Base-by-base conservation (phyloP, 2,329 filamentous ascomycete species). In the Colletotrichum tabaci region DNA sequence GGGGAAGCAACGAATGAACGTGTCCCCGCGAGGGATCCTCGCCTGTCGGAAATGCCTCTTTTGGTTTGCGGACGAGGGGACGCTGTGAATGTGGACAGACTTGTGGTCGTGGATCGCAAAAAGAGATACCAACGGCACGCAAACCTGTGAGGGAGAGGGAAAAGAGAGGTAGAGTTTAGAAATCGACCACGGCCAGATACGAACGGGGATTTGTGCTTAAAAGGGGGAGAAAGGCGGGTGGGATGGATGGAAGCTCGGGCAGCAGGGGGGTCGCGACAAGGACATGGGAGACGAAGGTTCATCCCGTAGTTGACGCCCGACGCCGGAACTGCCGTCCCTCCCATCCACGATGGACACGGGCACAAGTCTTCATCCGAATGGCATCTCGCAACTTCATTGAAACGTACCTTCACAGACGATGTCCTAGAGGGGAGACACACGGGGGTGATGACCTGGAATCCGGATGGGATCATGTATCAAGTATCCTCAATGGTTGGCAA, bases 1-100 rank as follows among this genome's bases (percentile, higher is more conserved):
- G 84, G 85, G 85, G 88, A 86, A 90, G 86, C 84, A 87, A 88
- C 88, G 88, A 90, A 87, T 83, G 87, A 90, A 90, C 87, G 88
- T 89, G 87, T 90, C 88, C 30, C 88, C 86, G 88, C 86, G 79
- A 78, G 79, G 80, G 83, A 82, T 81, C 80, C 81, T 83, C 80
- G 80, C 77, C 79, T 67, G 30, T 35, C 30, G 26, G 30, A 50
- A 57, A 56, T 30, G 65, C 21, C 21, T 53, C 61, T 67, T 47
- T 42, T 53, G 64, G 55, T 56, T 53, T 35, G 30, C 30, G 30
- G 30, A 35, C 30, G 8, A 35, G 35, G 46, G 47, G 38, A 47
- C 13, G 30, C 53, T 23, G 38, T 79, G 81, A 84, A 81, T 83
- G 83, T 81, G 80, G 82, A 82, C 82, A 79, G 79, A 79, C 35